These are phyloP conservation scores for Alliaria petiolata DNA, from an alignment of 345 rosid genomes.

Conservation along the genomic window DNA sequence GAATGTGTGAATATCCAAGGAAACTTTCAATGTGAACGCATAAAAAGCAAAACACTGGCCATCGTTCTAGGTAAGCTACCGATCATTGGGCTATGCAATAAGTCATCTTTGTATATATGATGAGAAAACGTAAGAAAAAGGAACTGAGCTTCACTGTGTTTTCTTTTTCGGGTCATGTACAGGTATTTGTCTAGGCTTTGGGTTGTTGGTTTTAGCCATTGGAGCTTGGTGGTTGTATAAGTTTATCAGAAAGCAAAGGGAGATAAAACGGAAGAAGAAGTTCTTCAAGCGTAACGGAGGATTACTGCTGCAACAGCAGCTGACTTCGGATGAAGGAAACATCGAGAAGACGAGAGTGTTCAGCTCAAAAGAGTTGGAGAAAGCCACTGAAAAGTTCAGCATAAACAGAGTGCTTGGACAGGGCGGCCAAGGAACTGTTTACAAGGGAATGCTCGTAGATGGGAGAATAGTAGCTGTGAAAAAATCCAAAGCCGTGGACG, in stretches of 20 bases:
- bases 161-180: neutral
- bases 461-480: constrained; percentile 38
- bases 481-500: constrained; percentile 37
- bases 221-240: constrained; percentile 24
- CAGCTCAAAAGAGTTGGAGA: constrained; percentile 30
- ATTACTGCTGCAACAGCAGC: constrained; percentile 35
- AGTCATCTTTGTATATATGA: too few relatives aligned
- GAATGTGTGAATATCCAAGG: neutral
- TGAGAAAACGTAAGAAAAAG: too few relatives aligned
- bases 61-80: neutral
- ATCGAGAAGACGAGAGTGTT: constrained; percentile 29
- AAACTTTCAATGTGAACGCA: neutral
- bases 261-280: constrained; percentile 1
- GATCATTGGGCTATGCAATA: neutral
- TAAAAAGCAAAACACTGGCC: neutral
- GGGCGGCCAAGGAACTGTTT: constrained; percentile 45
- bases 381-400: constrained; percentile 33
- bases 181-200: constrained; percentile 19
- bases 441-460: constrained; percentile 37
- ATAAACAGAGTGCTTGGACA: constrained; percentile 35
- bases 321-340: neutral
- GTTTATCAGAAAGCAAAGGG: constrained; percentile 14
- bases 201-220: constrained; percentile 17
- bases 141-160: neutral
- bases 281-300: constrained; percentile 29